Percentiles rank a stretch among this genome's conserved stretches.
phyloP scores from a whole-genome alignment of 2,329 filamentous ascomycete genomes.

The Nemania sp. region DNA sequence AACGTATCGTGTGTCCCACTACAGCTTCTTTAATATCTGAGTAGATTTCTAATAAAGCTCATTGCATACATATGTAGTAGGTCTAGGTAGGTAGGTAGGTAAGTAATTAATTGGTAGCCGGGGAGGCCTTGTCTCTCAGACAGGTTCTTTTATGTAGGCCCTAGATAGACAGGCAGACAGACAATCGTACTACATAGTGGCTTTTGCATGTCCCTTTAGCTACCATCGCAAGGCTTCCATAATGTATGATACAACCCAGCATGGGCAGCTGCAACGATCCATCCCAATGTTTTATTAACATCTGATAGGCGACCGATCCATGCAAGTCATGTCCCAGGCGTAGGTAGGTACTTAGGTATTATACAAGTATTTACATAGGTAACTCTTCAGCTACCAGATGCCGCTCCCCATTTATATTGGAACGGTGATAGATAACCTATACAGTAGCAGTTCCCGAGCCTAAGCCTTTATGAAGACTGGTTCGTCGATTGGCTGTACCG shows the following conservation, averaged over 20 bases:
- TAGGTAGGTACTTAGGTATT: constrained; percentile 15
- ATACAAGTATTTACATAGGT: constrained; percentile 39
- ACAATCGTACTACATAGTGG: not conserved
- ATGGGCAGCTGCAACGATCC: constrained; percentile 10
- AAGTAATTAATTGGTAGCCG: too few species aligned
- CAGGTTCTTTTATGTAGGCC: too few species aligned
- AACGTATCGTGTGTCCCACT: constrained; percentile 7
- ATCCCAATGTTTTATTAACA: constrained; percentile 13
- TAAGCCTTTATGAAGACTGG: not conserved
- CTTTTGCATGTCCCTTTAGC: not conserved
- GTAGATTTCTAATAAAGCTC: too few species aligned
- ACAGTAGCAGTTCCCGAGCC: not conserved
- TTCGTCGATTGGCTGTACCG: not conserved
- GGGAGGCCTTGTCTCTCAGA: too few species aligned
- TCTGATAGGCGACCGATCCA: constrained; percentile 9
- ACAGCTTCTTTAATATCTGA: not conserved
- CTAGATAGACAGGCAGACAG: not conserved
- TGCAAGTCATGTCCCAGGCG: not conserved
- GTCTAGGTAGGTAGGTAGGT: not conserved
- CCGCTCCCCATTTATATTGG: constrained; percentile 18
- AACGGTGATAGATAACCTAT: constrained; percentile 6
- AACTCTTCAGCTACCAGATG: constrained; percentile 21
- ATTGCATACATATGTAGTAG: too few species aligned
- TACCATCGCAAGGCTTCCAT: not conserved
- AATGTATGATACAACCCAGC: not conserved